phyloP scores from a whole-genome alignment of 1,139 yeast genomes.

The Suhomyces maxii region DNA sequence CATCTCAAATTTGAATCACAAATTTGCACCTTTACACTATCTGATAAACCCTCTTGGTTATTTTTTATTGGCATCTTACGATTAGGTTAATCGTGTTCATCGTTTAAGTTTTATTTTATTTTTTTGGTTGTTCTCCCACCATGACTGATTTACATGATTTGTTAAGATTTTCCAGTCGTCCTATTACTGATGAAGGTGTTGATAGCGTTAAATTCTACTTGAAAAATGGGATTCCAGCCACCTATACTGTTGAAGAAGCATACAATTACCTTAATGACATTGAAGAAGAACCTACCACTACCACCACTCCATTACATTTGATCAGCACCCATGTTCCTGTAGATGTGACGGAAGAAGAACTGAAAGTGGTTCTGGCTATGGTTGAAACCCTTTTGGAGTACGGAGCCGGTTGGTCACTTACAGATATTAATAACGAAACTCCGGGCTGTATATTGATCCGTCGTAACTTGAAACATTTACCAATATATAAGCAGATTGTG shows the following conservation, averaged over 20 bases:
- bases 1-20: no score
- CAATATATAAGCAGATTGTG: constrained; percentile 57
- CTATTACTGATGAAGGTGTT: constrained; percentile 49
- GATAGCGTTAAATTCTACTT: constrained; percentile 46
- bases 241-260: constrained; percentile 79
- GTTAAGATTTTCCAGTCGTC: constrained; percentile 57
- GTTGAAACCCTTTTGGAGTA: constrained; percentile 68
- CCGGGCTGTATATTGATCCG: constrained; percentile 71
- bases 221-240: constrained; percentile 71
- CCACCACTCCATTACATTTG: constrained; percentile 77
- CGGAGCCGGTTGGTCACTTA: constrained; percentile 90
- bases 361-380: constrained; percentile 50
- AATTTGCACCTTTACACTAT: no score
- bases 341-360: constrained; percentile 45
- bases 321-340: constrained; percentile 54
- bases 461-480: constrained; percentile 44
- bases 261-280: constrained; percentile 49
- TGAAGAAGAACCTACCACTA: constrained; percentile 41
- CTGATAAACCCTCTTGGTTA: background rate
- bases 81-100: background rate
- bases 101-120: background rate
- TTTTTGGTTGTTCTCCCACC: background rate
- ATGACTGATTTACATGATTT: constrained; percentile 76
- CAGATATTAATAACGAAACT: constrained; percentile 66
- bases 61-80: background rate